A percentile compares a stretch with the other conserved stretches of the same genome.
Conservation (phyloP, 129 eudicot species). For the Centaurea solstitialis region DNA sequence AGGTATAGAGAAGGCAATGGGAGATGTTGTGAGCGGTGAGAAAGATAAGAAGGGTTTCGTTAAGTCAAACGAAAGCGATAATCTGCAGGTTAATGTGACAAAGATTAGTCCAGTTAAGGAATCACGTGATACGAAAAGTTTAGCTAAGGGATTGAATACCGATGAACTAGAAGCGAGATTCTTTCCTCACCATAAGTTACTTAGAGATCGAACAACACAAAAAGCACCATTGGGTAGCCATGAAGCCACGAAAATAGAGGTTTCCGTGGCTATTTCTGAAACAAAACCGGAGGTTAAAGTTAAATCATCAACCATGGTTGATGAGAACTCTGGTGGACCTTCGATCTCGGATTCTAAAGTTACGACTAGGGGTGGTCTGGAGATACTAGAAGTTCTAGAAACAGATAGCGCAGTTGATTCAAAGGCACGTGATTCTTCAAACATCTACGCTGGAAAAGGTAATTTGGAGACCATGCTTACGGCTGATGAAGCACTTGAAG, state of each 20-base stretch:
- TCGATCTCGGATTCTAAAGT: constrained; percentile 55
- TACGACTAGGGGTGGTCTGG: constrained; percentile 17
- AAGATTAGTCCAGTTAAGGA: constrained; percentile 18
- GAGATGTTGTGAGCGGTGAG: constrained; percentile 49
- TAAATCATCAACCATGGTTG: constrained; percentile 16
- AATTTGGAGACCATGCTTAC: constrained; percentile 38
- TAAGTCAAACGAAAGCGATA: constrained; percentile 18
- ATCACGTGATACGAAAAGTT: constrained; percentile 26
- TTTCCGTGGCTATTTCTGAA: constrained; percentile 15
- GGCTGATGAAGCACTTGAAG: constrained; percentile 70
- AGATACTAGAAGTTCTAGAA: constrained; percentile 49
- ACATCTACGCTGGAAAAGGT: constrained; percentile 21
- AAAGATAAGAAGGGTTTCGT: constrained; percentile 25
- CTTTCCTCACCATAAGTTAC: constrained; percentile 84
- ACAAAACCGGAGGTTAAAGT: constrained; percentile 29
- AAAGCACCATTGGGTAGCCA: constrained; percentile 38
- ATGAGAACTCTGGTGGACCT: constrained; percentile 40
- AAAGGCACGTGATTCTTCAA: constrained; percentile 29
- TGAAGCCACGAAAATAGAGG: neutral
- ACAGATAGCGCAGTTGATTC: constrained; percentile 35
- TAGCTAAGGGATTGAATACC: constrained; percentile 55
- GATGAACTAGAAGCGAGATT: constrained; percentile 85
- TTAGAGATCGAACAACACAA: constrained; percentile 55
- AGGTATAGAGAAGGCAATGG: constrained; percentile 94
- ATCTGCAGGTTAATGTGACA: neutral